These are phyloP conservation scores for Candida tropicalis DNA, from an alignment of 1,139 yeast genomes.

Conservation along the genomic window DNA sequence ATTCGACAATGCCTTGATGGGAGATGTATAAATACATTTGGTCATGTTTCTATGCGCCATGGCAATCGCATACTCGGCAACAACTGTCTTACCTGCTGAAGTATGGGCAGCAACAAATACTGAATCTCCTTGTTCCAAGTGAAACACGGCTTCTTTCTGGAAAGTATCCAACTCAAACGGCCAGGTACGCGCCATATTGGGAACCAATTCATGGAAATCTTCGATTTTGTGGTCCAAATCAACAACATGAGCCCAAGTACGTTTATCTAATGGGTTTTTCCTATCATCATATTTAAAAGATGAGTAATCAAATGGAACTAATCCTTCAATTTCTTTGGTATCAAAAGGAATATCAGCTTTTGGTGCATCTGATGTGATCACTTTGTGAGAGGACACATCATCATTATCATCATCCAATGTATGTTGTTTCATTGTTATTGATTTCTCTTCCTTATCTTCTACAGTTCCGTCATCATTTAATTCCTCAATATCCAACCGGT, in stretches of 20 bases:
- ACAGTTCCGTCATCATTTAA: conserved; percentile 23
- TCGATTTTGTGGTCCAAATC: conserved; percentile 82
- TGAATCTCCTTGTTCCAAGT: conserved; percentile 94
- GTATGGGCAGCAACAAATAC: conserved; percentile 99
- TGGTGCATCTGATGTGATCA: too few species aligned
- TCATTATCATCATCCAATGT: background rate
- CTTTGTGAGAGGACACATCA: conserved; percentile 5
- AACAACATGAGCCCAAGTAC: conserved; percentile 94
- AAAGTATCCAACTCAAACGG: conserved; percentile 94
- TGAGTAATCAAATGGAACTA: conserved; percentile 66
- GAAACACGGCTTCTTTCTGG: conserved; percentile 96
- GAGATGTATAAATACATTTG: conserved; percentile 89
- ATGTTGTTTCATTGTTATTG: conserved; percentile 8
- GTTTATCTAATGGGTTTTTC: conserved; percentile 34
- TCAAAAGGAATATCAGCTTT: conserved; percentile 28
- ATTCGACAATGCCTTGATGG: conserved; percentile 88
- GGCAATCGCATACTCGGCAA: conserved; percentile 93
- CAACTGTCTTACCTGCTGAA: conserved; percentile 91
- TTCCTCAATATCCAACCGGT: conserved; percentile 17
- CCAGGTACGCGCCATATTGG: conserved; percentile 90
- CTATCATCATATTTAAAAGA: conserved; percentile 31
- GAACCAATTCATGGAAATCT: conserved; percentile 84
- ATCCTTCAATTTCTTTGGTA: conserved; percentile 63
- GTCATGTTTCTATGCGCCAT: conserved; percentile 91
- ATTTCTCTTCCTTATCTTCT: conserved; percentile 25